phyloP scores from a whole-genome alignment of 1,284 basidiomycete species.

The Rhodotorula sp. region DNA sequence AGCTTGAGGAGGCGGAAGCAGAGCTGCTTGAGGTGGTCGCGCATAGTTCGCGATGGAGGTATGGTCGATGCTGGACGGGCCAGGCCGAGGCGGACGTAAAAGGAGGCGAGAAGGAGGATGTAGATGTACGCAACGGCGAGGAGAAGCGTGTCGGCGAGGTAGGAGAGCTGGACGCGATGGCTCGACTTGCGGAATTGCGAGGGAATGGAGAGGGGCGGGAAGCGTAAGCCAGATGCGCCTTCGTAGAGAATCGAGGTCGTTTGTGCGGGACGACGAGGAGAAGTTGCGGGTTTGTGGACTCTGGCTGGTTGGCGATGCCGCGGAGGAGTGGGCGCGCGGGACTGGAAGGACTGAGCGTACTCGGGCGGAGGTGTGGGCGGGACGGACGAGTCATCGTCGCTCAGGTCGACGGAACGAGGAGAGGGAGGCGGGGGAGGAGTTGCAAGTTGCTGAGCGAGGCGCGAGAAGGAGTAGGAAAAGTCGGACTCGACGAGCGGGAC shows the following conservation, averaged over 20 bases:
- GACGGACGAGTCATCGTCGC: conserved; percentile 56
- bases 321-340: conserved; percentile 47
- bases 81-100: conserved; percentile 44
- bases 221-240: conserved; percentile 26
- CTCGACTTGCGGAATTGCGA: conserved; percentile 10
- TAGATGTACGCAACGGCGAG: conserved; percentile 58
- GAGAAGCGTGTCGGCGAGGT: conserved; percentile 52
- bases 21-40: not conserved
- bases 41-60: not conserved
- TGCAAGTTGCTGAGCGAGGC: not conserved
- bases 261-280: conserved; percentile 21
- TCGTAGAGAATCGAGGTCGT: conserved; percentile 33
- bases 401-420: not conserved
- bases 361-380: conserved; percentile 50
- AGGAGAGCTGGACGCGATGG: conserved; percentile 27
- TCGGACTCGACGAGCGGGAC: conserved; percentile 58
- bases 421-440: not conserved
- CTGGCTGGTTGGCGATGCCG: not conserved
- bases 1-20: not conserved
- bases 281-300: conserved; percentile 39
- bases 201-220: conserved; percentile 31
- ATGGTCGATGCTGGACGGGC: not conserved
- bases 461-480: conserved; percentile 68
- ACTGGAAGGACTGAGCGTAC: not conserved
- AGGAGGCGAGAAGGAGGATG: conserved; percentile 57